Conservation (phyloP, 2,329 filamentous ascomycete genomes). For the Stylonectria norvegica region DNA sequence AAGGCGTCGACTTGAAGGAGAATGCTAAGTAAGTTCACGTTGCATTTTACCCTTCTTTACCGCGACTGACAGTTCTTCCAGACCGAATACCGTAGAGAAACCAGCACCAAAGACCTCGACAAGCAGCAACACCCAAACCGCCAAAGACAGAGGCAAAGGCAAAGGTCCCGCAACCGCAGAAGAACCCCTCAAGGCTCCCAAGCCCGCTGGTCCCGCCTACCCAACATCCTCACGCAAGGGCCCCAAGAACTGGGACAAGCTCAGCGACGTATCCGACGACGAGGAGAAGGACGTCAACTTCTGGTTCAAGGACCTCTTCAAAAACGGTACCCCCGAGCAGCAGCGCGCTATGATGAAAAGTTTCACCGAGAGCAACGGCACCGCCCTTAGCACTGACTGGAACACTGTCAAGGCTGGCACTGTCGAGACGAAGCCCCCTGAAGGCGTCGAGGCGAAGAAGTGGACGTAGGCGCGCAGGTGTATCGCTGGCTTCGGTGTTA, state of each 20-base stretch:
- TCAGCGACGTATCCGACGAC: slow-evolving; percentile 56
- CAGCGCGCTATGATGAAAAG: slow-evolving; percentile 97
- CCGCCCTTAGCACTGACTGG: slow-evolving; percentile 90
- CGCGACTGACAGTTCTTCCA: slow-evolving; percentile 11
- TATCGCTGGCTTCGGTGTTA: slow-evolving; percentile 1
- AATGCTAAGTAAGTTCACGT: slow-evolving; percentile 23
- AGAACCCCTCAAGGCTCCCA: slow-evolving; percentile 2
- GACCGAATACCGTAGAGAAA: slow-evolving; percentile 20
- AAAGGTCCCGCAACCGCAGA: background rate
- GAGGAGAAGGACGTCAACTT: slow-evolving; percentile 64
- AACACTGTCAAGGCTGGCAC: slow-evolving; percentile 68
- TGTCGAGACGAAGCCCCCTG: slow-evolving; percentile 71
- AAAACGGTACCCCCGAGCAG: slow-evolving; percentile 71
- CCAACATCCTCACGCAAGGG: slow-evolving; percentile 82
- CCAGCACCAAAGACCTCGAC: slow-evolving; percentile 20
- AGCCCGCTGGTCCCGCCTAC: slow-evolving; percentile 55
- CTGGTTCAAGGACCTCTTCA: slow-evolving; percentile 92
- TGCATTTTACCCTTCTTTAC: too few relatives aligned
- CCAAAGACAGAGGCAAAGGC: slow-evolving; percentile 11
- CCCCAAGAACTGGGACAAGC: slow-evolving; percentile 87
- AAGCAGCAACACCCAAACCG: slow-evolving; percentile 8
- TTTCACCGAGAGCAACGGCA: slow-evolving; percentile 90
- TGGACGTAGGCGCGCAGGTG: slow-evolving; percentile 43
- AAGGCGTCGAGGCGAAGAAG: slow-evolving; percentile 73
- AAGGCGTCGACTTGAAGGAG: too few relatives aligned